Conservation (phyloP, 805 yeast species). For the Priceomyces fermenticarens region DNA sequence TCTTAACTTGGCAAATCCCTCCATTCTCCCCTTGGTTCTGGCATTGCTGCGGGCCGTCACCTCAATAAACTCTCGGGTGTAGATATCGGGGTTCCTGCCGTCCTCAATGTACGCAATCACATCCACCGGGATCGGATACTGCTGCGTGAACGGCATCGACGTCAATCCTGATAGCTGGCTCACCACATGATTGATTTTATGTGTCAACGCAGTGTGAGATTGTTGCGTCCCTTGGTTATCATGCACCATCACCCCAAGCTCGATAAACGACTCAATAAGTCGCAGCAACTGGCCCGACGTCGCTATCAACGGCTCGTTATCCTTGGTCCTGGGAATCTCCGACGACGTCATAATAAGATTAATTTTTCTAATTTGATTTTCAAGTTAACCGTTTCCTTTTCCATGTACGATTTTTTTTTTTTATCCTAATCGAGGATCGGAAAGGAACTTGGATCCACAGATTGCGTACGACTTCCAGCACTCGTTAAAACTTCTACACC, state of each 20-base stretch:
- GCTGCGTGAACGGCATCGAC: constrained; percentile 27
- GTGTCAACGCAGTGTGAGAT: constrained; percentile 51
- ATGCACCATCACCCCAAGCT: constrained; percentile 87
- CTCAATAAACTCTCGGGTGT: constrained; percentile 94
- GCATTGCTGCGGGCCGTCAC: constrained; percentile 90
- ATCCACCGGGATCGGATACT: constrained; percentile 67
- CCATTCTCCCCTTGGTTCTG: constrained; percentile 77
- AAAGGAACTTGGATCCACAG: no score
- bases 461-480: no score
- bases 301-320: constrained; percentile 27
- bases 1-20: constrained; percentile 61
- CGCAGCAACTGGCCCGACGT: constrained; percentile 29
- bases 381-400: not conserved
- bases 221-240: constrained; percentile 89
- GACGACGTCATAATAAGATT: constrained; percentile 28
- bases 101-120: constrained; percentile 91
- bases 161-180: constrained; percentile 35
- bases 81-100: constrained; percentile 95
- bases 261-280: constrained; percentile 70
- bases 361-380: not conserved
- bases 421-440: not conserved
- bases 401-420: not conserved
- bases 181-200: constrained; percentile 40
- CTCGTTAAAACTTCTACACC: no score
- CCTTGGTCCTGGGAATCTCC: constrained; percentile 15